Evolutionary conservation across 768 basidiomycete genomes (phyloP).

Genomic region (Kwoniella botswanensis): DNA sequence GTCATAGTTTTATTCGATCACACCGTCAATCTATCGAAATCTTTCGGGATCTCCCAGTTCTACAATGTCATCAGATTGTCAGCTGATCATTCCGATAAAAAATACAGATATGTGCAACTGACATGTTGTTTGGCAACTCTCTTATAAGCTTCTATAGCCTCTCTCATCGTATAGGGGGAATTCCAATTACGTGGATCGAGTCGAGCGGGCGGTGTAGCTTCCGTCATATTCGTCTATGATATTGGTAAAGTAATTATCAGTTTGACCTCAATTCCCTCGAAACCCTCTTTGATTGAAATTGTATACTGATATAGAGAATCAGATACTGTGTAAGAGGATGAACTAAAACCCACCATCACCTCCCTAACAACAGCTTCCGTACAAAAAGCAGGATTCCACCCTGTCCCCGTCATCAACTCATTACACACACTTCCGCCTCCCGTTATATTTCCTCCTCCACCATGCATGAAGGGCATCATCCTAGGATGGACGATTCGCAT

Average conservation of each 20-base stretch:
- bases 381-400: constrained; percentile 46
- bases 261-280: too few relatives aligned
- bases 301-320: too few relatives aligned
- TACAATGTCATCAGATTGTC: not conserved
- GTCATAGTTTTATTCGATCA: not conserved
- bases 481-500: constrained; percentile 76
- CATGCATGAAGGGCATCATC: constrained; percentile 70
- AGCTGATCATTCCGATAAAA: not conserved
- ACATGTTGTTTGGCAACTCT: constrained; percentile 69
- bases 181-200: constrained; percentile 31
- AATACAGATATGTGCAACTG: constrained; percentile 10
- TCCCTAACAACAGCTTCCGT: constrained; percentile 44
- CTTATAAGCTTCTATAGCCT: constrained; percentile 70
- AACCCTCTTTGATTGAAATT: too few relatives aligned
- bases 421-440: constrained; percentile 45
- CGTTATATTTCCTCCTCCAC: constrained; percentile 47
- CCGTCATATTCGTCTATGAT: constrained; percentile 40
- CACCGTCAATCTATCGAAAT: constrained; percentile 31
- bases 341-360: constrained; percentile 30
- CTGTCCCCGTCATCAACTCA: constrained; percentile 42
- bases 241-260: not conserved
- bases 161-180: constrained; percentile 63
- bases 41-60: constrained; percentile 40
- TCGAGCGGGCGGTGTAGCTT: constrained; percentile 36
- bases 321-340: too few relatives aligned